phyloP scores from a whole-genome alignment of 164 flowering plant species.

The Hamamelis virginiana region DNA sequence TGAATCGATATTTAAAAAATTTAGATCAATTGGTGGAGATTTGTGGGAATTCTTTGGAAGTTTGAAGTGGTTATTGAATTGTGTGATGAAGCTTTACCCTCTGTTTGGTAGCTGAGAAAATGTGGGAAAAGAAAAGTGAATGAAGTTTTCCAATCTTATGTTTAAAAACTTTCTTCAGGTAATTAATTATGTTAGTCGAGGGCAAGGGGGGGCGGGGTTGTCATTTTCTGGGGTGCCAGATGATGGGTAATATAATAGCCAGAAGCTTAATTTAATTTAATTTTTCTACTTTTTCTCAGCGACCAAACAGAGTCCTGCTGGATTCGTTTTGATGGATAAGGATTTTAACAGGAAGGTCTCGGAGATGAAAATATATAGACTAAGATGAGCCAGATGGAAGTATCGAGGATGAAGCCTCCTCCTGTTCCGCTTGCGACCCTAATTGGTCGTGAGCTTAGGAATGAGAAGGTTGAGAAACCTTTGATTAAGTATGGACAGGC shows the following conservation, averaged over 20 bases:
- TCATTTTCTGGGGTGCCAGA: neutral
- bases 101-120: slow-evolving; percentile 5
- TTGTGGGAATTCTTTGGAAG: neutral
- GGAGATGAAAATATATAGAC: slow-evolving; percentile 36
- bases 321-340: slow-evolving; percentile 25
- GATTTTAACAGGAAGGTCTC: slow-evolving; percentile 14
- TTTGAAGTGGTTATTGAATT: slow-evolving; percentile 4
- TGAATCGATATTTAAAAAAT: too few species aligned
- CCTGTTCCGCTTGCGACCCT: slow-evolving; percentile 83
- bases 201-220: too few species aligned
- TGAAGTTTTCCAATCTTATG: neutral
- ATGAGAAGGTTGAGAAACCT: slow-evolving; percentile 77
- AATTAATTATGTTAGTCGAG: neutral
- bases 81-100: neutral
- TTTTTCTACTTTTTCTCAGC: neutral
- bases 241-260: neutral
- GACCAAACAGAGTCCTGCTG: neutral
- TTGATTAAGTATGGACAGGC: slow-evolving; percentile 79
- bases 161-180: neutral
- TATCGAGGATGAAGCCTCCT: slow-evolving; percentile 45
- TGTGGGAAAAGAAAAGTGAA: neutral
- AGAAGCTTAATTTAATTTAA: neutral
- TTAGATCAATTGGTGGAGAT: neutral
- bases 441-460: slow-evolving; percentile 87
- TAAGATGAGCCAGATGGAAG: slow-evolving; percentile 54